Base-by-base conservation (phyloP, 257 asterid species). In the Nicotiana otophora region DNA sequence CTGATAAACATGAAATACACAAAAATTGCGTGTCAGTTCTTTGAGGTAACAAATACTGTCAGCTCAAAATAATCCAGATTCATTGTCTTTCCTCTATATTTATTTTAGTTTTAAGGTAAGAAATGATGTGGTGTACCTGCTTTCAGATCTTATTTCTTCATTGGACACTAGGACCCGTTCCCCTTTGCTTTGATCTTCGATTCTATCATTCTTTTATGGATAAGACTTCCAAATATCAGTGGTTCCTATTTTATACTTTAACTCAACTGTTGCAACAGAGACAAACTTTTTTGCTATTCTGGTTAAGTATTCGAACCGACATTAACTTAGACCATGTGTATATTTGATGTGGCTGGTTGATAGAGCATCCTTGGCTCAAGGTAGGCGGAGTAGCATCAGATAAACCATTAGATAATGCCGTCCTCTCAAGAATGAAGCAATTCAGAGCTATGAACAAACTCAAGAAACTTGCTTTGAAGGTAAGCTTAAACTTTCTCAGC, bases 401-500 rank as follows among this genome's bases (percentile, higher is more conserved):
- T 83, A 91, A 88, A 72, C 98, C 97, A 57, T 87, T 94, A 58
- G 97, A 92, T 83, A 92, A 90, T 62, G 98, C 97, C 28, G 98
- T 94, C 28, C 92, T 94, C 42, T 85, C 97, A 3, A 90, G 98
- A 86, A 91, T 94, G 97, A 93, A 92, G 92, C 98, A 93, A 77
- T 93, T 93, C 92, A 85, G 96, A 86, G 98, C 98, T 11, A 93
- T 93, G 98, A 93, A 92, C 91, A 93, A 90, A 86, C 98, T 93
- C 69, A 93, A 93, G 77, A 92, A 91, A 85, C 92, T 94, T 48
- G 98, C 98, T 28, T 87, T 94, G 57, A 94, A 92, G 98, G 98
- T 92, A 88, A 51, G 2, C 34, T 74, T 3, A 3, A 23, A 20
- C 20, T 46, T 72, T 20, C 14, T 72, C 15, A 17, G 26, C 80